A percentile compares a stretch with the other conserved stretches of the same genome.
phyloP scores from a whole-genome alignment of 306 rosid species.

The Biancaea sappan region DNA sequence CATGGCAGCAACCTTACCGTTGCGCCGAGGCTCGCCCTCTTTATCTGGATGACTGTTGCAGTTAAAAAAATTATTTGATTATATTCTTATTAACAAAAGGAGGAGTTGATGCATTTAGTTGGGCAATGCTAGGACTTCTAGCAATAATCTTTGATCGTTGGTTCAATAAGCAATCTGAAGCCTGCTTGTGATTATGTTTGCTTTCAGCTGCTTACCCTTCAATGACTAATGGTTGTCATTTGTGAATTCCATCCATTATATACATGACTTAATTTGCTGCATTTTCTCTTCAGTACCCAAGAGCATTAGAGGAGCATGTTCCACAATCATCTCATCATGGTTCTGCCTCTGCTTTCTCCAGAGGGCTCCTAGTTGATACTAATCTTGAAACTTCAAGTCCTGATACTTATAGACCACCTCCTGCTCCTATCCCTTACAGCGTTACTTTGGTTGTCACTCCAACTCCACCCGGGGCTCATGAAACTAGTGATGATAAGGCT shows the following conservation, averaged over 20 bases:
- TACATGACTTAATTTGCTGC: conserved; percentile 23
- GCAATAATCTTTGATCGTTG: background rate
- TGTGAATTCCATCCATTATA: conserved; percentile 14
- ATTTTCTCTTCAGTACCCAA: conserved; percentile 70
- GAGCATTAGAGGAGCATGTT: conserved; percentile 76
- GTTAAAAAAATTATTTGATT: background rate
- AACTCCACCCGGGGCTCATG: conserved; percentile 61
- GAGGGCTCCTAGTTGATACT: conserved; percentile 80
- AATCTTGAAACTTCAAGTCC: conserved; percentile 88
- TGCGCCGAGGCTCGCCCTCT: too few species aligned
- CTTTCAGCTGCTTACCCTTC: background rate
- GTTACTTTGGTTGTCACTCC: conserved; percentile 55
- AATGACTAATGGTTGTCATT: conserved; percentile 8
- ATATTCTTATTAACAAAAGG: conserved; percentile 7
- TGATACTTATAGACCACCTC: conserved; percentile 88
- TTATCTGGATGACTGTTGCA: conserved; percentile 17
- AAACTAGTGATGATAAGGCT: conserved; percentile 54
- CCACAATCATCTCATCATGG: conserved; percentile 73
- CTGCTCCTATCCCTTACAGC: conserved; percentile 80
- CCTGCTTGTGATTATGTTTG: conserved; percentile 1
- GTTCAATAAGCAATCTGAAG: conserved; percentile 16
- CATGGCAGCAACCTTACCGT: too few species aligned
- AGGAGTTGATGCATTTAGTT: conserved; percentile 3
- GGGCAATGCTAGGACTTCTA: conserved; percentile 1
- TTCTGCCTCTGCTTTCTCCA: conserved; percentile 55